Evolutionary conservation across 2,329 filamentous ascomycete genomes (phyloP), one percentile per base, ranked within the genome.

Genomic region (Diaporthe citri): DNA sequence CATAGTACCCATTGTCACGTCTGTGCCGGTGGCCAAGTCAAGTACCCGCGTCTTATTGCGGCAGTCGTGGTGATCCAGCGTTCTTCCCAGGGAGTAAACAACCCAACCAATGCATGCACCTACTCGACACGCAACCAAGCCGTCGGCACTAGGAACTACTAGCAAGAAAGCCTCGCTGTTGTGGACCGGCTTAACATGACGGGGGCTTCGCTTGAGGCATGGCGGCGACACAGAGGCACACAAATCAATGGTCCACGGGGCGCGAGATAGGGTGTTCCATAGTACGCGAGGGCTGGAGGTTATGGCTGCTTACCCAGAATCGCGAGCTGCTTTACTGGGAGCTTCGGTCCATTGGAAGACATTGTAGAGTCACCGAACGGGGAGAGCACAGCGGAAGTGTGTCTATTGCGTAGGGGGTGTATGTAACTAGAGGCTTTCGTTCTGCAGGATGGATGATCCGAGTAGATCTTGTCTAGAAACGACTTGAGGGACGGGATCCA

Each of bases 251-350:
- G 15, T 12, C 34, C 69, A 31, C 22, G 25, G 34, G n/a, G 67
- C 52, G 39, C 31, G 41, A 46, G 31, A 60, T 22, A 64, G n/a
- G 39, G 48, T 46, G 46, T 74, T 71, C 75, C 71, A 67, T 69
- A 76, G 28, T 46, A 56, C 39, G 36, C 8, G 12, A 55, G 31
- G 48, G 72, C 66, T 59, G 43, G 31, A 62, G 74, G 57, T 67
- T 51, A 71, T 74, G 64, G 56, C 39, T 75, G 78, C 89, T 87
- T 88, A 95, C 94, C 92, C 77, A 97, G 86, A 81, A 97, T 95
- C 57, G 91, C 86, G 80, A 97, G 87, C 85, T 97, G 95, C 88
- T 92, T 90, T 56, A 90, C 87, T 0, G 95, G 94, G 87, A 97
- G 88, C 86, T 92, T 94, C 36, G 91, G 89, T 77, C 82, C 83